Evolutionary conservation across 2,329 filamentous ascomycete genomes (phyloP).

Genomic region (Fusarium fujikuroi): DNA sequence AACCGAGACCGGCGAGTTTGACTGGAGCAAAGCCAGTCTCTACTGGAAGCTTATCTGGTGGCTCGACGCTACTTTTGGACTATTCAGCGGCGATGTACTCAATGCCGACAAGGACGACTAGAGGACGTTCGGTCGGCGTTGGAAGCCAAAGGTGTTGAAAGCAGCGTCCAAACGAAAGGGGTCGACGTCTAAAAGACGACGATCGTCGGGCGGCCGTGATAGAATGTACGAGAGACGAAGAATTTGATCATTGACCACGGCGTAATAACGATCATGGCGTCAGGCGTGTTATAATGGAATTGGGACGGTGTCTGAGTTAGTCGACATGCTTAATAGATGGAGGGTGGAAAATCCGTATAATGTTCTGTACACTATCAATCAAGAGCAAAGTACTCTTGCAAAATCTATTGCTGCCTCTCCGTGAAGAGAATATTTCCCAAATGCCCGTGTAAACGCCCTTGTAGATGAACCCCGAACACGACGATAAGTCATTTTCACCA

Average conservation of each 20-base stretch:
- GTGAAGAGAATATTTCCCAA: conserved; percentile 36
- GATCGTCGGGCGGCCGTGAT: conserved; percentile 7
- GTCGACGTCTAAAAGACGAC: neutral
- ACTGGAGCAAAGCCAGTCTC: conserved; percentile 74
- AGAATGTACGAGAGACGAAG: conserved; percentile 44
- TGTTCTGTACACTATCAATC: conserved; percentile 40
- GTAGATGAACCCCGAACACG: conserved; percentile 20
- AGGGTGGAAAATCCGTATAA: conserved; percentile 36
- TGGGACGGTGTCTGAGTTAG: conserved; percentile 20
- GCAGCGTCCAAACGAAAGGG: neutral
- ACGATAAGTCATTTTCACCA: neutral
- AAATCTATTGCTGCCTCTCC: conserved; percentile 39
- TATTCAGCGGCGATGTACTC: conserved; percentile 69
- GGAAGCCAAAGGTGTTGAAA: conserved; percentile 14
- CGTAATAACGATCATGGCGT: conserved; percentile 42
- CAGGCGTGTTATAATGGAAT: conserved; percentile 38
- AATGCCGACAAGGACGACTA: conserved; percentile 69
- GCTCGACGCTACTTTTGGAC: conserved; percentile 66
- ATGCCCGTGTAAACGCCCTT: conserved; percentile 37
- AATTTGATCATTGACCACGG: conserved; percentile 40
- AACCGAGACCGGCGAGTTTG: conserved; percentile 79
- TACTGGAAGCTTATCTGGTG: conserved; percentile 76
- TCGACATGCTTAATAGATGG: conserved; percentile 35
- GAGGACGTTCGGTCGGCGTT: conserved; percentile 14
- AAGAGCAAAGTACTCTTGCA: conserved; percentile 39